Evolutionary conservation across 2,329 filamentous ascomycete genomes (phyloP).

Genomic region (Plenodomus biglobosus): DNA sequence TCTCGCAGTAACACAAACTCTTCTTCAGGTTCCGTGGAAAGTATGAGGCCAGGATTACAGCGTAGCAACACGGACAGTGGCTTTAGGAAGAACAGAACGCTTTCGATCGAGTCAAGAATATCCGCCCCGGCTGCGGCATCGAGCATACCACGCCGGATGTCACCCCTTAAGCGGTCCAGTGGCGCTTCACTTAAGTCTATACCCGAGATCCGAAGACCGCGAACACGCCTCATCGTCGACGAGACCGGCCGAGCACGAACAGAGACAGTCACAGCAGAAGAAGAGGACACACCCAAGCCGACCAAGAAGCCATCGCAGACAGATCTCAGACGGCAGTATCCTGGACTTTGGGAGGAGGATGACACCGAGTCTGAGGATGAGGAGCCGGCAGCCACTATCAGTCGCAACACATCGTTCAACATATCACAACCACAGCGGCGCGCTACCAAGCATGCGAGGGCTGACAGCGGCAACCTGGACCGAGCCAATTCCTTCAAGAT

Average conservation of each 20-base stretch:
- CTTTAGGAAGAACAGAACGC: slow-evolving; percentile 32
- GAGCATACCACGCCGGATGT: slow-evolving; percentile 48
- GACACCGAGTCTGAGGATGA: slow-evolving; percentile 44
- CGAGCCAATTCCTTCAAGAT: slow-evolving; percentile 39
- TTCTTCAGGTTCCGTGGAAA: slow-evolving; percentile 40
- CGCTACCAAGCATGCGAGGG: slow-evolving; percentile 40
- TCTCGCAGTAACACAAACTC: slow-evolving; percentile 46
- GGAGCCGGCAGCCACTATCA: slow-evolving; percentile 33
- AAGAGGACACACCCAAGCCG: slow-evolving; percentile 35
- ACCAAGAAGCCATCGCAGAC: slow-evolving; percentile 27
- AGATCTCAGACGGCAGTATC: slow-evolving; percentile 44
- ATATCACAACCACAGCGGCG: slow-evolving; percentile 37
- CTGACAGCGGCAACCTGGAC: slow-evolving; percentile 33
- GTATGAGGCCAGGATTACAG: slow-evolving; percentile 40
- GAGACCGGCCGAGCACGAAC: slow-evolving; percentile 52
- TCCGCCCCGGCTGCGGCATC: slow-evolving; percentile 22
- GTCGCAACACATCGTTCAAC: slow-evolving; percentile 42
- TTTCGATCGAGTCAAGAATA: slow-evolving; percentile 34
- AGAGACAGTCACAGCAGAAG: slow-evolving; percentile 45
- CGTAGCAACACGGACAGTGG: slow-evolving; percentile 53
- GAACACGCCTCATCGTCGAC: slow-evolving; percentile 52
- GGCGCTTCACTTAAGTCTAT: slow-evolving; percentile 49
- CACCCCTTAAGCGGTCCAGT: slow-evolving; percentile 51
- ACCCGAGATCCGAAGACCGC: slow-evolving; percentile 47
- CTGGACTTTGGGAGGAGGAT: slow-evolving; percentile 48